Evolutionary conservation across 176 grass and related monocot species (phyloP).

Genomic region (Lolium perenne): DNA sequence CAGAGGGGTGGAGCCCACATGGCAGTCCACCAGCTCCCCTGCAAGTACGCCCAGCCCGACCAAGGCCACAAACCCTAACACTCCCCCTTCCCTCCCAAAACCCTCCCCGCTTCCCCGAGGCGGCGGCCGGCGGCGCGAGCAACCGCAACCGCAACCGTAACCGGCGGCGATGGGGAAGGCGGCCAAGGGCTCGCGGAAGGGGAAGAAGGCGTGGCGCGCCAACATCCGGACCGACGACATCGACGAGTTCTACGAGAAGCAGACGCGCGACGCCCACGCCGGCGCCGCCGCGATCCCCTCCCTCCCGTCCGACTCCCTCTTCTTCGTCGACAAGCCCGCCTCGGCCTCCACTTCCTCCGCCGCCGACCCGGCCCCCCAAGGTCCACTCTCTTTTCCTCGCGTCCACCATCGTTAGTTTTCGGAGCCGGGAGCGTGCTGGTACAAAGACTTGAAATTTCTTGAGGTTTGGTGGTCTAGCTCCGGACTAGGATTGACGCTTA

Average conservation of each 20-base stretch:
- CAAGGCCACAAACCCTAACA: conserved; percentile 59
- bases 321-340: conserved; percentile 72
- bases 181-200: conserved; percentile 79
- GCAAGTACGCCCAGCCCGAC: not conserved
- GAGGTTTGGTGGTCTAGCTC: not conserved
- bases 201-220: conserved; percentile 97
- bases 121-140: conserved; percentile 31
- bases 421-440: too few relatives aligned
- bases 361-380: conserved; percentile 8
- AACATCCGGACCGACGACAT: conserved; percentile 92
- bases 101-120: conserved; percentile 12
- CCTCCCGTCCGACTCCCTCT: conserved; percentile 71
- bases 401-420: not conserved
- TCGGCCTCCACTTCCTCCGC: conserved; percentile 34
- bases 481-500: not conserved
- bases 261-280: conserved; percentile 65
- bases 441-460: not conserved
- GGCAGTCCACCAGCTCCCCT: not conserved
- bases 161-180: conserved; percentile 72
- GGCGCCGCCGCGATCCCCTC: conserved; percentile 63
- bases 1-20: not conserved
- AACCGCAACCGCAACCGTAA: not conserved
- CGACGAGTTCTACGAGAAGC: conserved; percentile 83
- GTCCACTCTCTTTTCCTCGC: not conserved
- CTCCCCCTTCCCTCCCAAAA: not conserved